phyloP scores from a whole-genome alignment of 352 stramenopile genomes.

The Phytophthora boehmeriae region DNA sequence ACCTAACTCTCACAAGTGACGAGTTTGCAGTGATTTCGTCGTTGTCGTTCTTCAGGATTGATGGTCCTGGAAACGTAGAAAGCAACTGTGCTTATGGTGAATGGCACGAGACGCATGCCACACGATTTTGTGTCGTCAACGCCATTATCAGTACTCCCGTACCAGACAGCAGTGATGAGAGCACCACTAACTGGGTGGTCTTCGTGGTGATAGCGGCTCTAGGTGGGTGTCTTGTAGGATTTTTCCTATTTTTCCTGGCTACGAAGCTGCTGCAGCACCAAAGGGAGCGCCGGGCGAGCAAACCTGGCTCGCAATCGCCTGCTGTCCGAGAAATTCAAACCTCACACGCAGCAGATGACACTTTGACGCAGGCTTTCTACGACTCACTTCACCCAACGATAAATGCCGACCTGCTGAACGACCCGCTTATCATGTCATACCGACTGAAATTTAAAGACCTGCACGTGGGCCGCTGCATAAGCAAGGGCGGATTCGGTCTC shows the following conservation, averaged over 20 bases:
- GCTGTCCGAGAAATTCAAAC: conserved; percentile 23
- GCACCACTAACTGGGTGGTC: conserved; percentile 35
- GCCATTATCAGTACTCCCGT: conserved; percentile 18
- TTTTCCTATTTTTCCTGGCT: conserved; percentile 43
- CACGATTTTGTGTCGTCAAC: conserved; percentile 50
- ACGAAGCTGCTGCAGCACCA: conserved; percentile 19
- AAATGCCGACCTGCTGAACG: conserved; percentile 38
- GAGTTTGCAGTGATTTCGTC: conserved; percentile 40
- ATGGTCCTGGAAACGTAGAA: conserved; percentile 1
- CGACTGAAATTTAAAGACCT: conserved; percentile 49
- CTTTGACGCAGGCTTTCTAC: conserved; percentile 44
- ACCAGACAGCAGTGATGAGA: conserved; percentile 1
- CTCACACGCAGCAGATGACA: conserved; percentile 18
- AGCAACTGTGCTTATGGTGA: conserved; percentile 34
- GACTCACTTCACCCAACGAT: conserved; percentile 46
- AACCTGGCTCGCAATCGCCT: conserved; percentile 15
- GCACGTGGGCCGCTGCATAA: conserved; percentile 42
- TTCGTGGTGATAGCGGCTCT: conserved; percentile 41
- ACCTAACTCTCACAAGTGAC: conserved; percentile 44
- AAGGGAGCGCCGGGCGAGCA: conserved; percentile 10
- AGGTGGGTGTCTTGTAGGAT: conserved; percentile 40
- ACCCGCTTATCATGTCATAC: conserved; percentile 41
- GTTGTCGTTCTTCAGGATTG: conserved; percentile 37
- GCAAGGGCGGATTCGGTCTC: conserved; percentile 49
- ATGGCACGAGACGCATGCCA: conserved; percentile 32